Evolutionary conservation across 1,284 basidiomycete genomes (phyloP).

Genomic region (Ceratobasidium sp.): DNA sequence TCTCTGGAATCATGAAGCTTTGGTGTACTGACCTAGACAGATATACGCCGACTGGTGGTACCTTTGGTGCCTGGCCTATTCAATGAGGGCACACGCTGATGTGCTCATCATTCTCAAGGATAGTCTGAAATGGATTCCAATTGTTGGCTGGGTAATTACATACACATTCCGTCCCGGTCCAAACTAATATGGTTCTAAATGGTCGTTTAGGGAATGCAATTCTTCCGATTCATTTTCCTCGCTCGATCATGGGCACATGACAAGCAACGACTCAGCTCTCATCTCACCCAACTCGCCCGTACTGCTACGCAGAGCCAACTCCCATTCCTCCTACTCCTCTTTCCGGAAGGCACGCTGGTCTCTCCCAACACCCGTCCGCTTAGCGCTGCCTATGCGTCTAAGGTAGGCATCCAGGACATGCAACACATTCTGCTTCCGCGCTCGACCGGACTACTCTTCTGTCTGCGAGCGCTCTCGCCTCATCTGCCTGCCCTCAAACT

Average conservation of each 20-base stretch:
- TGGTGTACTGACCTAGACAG: constrained; percentile 51
- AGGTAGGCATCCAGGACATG: constrained; percentile 81
- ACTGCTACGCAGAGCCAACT: constrained; percentile 67
- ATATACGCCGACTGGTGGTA: constrained; percentile 94
- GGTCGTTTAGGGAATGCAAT: constrained; percentile 82
- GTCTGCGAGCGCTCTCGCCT: constrained; percentile 78
- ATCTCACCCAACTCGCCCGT: constrained; percentile 64
- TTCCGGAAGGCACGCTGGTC: constrained; percentile 92
- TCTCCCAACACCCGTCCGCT: constrained; percentile 81
- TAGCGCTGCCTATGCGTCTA: constrained; percentile 84
- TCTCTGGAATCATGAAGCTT: not conserved
- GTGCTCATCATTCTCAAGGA: constrained; percentile 91
- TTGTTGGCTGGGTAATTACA: constrained; percentile 81
- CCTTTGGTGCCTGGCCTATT: constrained; percentile 85
- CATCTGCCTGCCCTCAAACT: constrained; percentile 79
- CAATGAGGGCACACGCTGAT: constrained; percentile 71
- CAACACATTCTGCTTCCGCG: constrained; percentile 82
- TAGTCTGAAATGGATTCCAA: constrained; percentile 84
- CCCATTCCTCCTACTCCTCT: constrained; percentile 83
- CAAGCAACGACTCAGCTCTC: constrained; percentile 63
- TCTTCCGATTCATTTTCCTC: constrained; percentile 90
- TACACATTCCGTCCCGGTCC: not conserved
- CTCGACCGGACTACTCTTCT: constrained; percentile 88
- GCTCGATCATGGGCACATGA: constrained; percentile 88
- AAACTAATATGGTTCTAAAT: not conserved